These are phyloP conservation scores for Saccharomyces hybrid DNA, from an alignment of 1,139 yeast species.

Conservation along the genomic window DNA sequence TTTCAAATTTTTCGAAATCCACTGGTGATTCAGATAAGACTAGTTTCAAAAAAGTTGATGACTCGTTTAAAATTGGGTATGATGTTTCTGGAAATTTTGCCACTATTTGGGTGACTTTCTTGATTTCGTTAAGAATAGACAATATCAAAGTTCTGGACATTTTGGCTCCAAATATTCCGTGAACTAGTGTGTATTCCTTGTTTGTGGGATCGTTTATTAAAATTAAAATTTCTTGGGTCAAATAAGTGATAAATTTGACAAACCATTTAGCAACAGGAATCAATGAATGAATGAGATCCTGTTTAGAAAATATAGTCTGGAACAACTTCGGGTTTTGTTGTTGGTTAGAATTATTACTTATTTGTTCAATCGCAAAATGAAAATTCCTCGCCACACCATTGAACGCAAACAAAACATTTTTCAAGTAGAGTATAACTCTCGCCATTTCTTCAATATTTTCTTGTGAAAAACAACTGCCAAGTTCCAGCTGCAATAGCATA, in stretches of 20 bases:
- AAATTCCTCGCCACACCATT: conserved; percentile 33
- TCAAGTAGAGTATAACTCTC: conserved; percentile 26
- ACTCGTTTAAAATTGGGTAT: conserved; percentile 31
- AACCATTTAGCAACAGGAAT: conserved; percentile 33
- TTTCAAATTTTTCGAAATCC: conserved; percentile 30
- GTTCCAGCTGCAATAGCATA: conserved; percentile 30
- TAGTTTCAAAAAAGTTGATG: conserved; percentile 28
- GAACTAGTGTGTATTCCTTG: conserved; percentile 21
- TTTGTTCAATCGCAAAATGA: conserved; percentile 31
- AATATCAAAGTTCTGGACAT: conserved; percentile 29
- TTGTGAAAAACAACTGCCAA: conserved; percentile 25
- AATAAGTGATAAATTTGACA: conserved; percentile 28
- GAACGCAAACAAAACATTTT: conserved; percentile 32
- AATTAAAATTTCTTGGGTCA: conserved; percentile 28
- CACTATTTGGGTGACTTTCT: conserved; percentile 27
- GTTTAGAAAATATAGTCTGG: conserved; percentile 32
- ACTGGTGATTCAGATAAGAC: conserved; percentile 30
- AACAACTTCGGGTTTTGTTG: conserved; percentile 25
- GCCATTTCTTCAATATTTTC: conserved; percentile 30
- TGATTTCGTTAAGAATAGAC: conserved; percentile 29
- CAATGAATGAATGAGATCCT: conserved; percentile 30
- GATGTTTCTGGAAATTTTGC: conserved; percentile 31
- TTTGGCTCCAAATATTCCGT: conserved; percentile 30
- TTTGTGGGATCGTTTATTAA: conserved; percentile 23
- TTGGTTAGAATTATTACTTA: conserved; percentile 15